Percentiles rank a stretch among this genome's conserved stretches.
Conservation (phyloP, 495 filamentous ascomycete species). For the Astrocystis sublimbata region DNA sequence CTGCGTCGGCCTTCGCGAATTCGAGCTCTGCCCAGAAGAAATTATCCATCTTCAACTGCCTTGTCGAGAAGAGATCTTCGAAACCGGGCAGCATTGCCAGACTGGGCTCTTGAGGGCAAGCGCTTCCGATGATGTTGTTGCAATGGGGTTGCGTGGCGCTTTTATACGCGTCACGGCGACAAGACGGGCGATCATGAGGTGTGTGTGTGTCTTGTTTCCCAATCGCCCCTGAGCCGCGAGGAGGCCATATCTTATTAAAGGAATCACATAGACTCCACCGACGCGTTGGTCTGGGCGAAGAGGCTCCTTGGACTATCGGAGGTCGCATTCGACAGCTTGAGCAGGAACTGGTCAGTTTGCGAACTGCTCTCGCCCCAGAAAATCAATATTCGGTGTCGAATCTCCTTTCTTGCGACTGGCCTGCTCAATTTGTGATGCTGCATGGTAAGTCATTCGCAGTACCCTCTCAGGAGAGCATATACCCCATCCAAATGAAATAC, state of each 20-base stretch:
- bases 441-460: slow-evolving; percentile 15
- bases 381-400: slow-evolving; percentile 26
- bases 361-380: slow-evolving; percentile 12
- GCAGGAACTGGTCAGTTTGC: slow-evolving; percentile 18
- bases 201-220: background rate
- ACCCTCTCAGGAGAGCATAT: too few species aligned
- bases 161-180: slow-evolving; percentile 28
- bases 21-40: slow-evolving; percentile 32
- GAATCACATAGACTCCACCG: slow-evolving; percentile 21
- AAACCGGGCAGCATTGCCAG: slow-evolving; percentile 17
- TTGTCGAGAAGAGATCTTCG: slow-evolving; percentile 32
- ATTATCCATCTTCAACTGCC: slow-evolving; percentile 33
- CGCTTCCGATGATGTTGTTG: background rate
- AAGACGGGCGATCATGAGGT: slow-evolving; percentile 31
- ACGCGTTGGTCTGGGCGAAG: slow-evolving; percentile 26
- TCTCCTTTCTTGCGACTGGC: slow-evolving; percentile 20
- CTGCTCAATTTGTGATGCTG: slow-evolving; percentile 29
- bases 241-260: background rate
- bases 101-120: slow-evolving; percentile 24
- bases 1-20: slow-evolving; percentile 32
- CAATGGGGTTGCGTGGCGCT: slow-evolving; percentile 24
- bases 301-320: slow-evolving; percentile 25
- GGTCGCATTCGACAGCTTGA: slow-evolving; percentile 23
- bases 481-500: too few species aligned
- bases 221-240: background rate